A percentile compares a stretch with the other conserved stretches of the same genome.
These are phyloP conservation scores for Calonectria crousiana DNA, from an alignment of 2,329 filamentous ascomycete genomes.

Conservation along the genomic window DNA sequence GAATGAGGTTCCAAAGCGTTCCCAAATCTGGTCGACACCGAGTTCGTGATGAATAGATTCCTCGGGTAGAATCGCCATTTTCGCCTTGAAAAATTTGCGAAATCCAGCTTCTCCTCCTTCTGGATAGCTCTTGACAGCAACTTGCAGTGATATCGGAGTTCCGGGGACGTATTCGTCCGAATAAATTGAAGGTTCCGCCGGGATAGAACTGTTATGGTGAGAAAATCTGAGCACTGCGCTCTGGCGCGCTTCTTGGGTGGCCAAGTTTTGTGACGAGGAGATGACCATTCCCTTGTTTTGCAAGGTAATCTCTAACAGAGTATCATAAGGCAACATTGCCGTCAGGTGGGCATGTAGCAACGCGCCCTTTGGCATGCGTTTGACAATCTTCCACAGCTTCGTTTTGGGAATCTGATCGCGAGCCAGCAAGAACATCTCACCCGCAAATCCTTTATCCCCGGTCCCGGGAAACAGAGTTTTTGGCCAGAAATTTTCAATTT, in stretches of 20 bases:
- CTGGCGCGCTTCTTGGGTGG: background rate
- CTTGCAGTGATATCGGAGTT: background rate
- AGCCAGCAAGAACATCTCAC: conserved; percentile 5
- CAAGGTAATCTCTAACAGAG: background rate
- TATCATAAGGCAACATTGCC: conserved; percentile 9
- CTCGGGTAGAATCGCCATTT: background rate
- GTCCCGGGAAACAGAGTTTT: background rate
- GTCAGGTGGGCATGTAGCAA: conserved; percentile 10
- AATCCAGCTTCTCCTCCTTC: background rate
- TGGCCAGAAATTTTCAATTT: conserved; percentile 6
- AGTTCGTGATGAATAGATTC: conserved; percentile 10
- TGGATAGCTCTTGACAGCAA: background rate
- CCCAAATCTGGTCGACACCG: conserved; percentile 6
- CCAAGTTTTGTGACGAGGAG: background rate
- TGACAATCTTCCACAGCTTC: conserved; percentile 14
- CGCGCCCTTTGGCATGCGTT: conserved; percentile 7
- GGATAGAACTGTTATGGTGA: background rate
- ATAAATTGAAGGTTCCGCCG: background rate
- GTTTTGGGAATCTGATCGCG: conserved; percentile 3
- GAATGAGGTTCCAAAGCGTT: background rate
- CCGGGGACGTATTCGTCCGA: background rate
- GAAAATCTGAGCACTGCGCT: background rate
- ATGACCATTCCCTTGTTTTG: conserved; percentile 5
- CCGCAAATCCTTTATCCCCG: background rate
- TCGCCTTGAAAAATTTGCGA: background rate